These are phyloP conservation scores for Hypoxylon lenormandii DNA, from an alignment of 495 filamentous ascomycete species.

Conservation along the genomic window DNA sequence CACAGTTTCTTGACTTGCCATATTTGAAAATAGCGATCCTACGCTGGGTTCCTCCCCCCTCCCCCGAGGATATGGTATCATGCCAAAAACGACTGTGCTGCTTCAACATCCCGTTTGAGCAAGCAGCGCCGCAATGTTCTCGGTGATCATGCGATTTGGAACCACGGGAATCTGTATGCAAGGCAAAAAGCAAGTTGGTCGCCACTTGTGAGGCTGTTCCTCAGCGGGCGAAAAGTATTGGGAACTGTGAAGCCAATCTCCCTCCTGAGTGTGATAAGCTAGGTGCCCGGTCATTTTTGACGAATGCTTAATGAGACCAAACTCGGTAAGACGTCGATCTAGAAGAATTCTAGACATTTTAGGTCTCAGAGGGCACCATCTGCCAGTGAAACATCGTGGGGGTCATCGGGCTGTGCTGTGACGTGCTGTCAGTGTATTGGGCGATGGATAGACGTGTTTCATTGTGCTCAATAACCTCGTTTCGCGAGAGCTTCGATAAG, in stretches of 20 bases:
- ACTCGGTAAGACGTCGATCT: slow-evolving; percentile 38
- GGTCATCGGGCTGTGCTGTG: slow-evolving; percentile 32
- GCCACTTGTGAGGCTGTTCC: slow-evolving; percentile 17
- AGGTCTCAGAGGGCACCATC: slow-evolving; percentile 32
- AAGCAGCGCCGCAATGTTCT: slow-evolving; percentile 17
- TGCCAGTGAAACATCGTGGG: slow-evolving; percentile 41
- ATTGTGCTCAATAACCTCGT: slow-evolving; percentile 21
- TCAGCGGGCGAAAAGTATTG: slow-evolving; percentile 15
- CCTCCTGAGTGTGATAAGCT: slow-evolving; percentile 33
- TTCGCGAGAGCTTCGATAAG: slow-evolving; percentile 6
- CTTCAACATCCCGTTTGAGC: slow-evolving; percentile 38
- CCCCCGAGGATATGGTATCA: slow-evolving; percentile 43
- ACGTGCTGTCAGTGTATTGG: slow-evolving; percentile 20
- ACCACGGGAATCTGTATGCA: slow-evolving; percentile 15
- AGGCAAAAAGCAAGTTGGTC: slow-evolving; percentile 21
- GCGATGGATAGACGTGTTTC: slow-evolving; percentile 32
- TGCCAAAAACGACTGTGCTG: slow-evolving; percentile 19
- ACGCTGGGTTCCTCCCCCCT: slow-evolving; percentile 13
- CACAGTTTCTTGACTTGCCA: slow-evolving; percentile 28
- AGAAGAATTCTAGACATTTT: slow-evolving; percentile 48
- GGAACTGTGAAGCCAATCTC: slow-evolving; percentile 20
- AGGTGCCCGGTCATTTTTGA: slow-evolving; percentile 19
- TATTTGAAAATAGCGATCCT: slow-evolving; percentile 33
- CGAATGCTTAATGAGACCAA: slow-evolving; percentile 23
- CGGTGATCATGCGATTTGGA: slow-evolving; percentile 7